phyloP scores from a whole-genome alignment of 148 eudicot genomes.

The Persicaria tinctoria region DNA sequence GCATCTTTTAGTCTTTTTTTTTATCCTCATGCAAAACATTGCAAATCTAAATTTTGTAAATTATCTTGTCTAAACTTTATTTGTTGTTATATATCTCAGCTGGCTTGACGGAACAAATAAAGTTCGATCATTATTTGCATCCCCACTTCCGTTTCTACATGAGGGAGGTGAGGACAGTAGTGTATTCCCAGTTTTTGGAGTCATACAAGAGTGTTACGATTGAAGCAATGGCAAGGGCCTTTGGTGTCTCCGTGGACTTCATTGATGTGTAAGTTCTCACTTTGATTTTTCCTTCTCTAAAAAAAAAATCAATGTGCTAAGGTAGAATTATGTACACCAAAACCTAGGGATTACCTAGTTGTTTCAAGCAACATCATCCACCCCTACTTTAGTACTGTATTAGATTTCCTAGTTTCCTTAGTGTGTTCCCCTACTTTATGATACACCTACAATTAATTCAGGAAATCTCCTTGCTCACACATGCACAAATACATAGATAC shows the following conservation, averaged over 20 bases:
- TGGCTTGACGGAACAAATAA: slow-evolving; percentile 85
- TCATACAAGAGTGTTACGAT: slow-evolving; percentile 97
- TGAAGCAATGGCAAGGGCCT: slow-evolving; percentile 97
- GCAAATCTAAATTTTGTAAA: background rate
- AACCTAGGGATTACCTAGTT: too few relatives aligned
- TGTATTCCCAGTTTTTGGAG: slow-evolving; percentile 92
- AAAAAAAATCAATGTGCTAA: too few relatives aligned
- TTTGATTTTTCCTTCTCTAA: too few relatives aligned
- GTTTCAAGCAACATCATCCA: too few relatives aligned
- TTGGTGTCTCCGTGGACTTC: slow-evolving; percentile 87
- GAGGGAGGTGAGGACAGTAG: slow-evolving; percentile 97
- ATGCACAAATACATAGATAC: too few relatives aligned
- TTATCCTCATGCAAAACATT: background rate
- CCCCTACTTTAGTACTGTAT: too few relatives aligned
- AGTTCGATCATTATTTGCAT: slow-evolving; percentile 84
- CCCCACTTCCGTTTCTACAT: slow-evolving; percentile 93
- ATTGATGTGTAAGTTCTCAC: slow-evolving; percentile 76
- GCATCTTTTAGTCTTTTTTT: background rate
- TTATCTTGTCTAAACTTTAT: background rate
- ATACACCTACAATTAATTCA: too few relatives aligned
- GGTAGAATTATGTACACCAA: too few relatives aligned
- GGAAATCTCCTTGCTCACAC: too few relatives aligned
- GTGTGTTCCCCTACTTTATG: too few relatives aligned
- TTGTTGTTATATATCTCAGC: slow-evolving; percentile 31
- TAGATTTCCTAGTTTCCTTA: too few relatives aligned